These are phyloP conservation scores for Pontederia paniculata DNA, from an alignment of 176 grass and related monocot genomes.

Conservation along the genomic window DNA sequence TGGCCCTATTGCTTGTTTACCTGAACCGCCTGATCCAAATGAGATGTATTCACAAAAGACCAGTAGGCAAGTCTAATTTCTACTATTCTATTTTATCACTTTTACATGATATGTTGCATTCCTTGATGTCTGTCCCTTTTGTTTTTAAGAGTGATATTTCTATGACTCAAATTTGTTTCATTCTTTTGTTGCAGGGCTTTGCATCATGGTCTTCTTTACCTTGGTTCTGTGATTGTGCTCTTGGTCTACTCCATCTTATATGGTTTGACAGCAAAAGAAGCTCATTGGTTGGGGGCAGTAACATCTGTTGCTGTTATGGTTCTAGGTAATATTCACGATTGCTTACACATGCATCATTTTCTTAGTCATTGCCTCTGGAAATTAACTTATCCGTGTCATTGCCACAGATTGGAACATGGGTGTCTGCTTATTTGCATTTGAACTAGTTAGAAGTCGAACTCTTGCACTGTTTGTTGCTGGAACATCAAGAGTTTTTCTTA, in stretches of 20 bases:
- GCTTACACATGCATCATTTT: conserved; percentile 23
- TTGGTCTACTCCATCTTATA: conserved; percentile 82
- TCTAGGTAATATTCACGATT: conserved; percentile 48
- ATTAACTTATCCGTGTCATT: conserved; percentile 19
- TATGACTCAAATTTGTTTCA: conserved; percentile 10
- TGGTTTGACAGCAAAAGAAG: conserved; percentile 87
- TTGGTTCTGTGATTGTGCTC: conserved; percentile 68
- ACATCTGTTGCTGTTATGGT: conserved; percentile 86
- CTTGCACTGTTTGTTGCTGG: conserved; percentile 74
- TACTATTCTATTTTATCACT: conserved; percentile 2
- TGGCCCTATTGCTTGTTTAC: conserved; percentile 70
- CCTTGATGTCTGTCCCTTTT: background rate
- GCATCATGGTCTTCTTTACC: conserved; percentile 78
- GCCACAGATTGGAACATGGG: conserved; percentile 95
- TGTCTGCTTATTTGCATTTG: conserved; percentile 81
- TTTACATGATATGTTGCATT: conserved; percentile 1
- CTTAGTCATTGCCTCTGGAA: conserved; percentile 17
- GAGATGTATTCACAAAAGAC: conserved; percentile 93
- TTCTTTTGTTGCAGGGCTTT: conserved; percentile 48
- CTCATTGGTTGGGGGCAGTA: conserved; percentile 73
- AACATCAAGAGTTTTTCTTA: conserved; percentile 90
- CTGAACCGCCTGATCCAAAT: conserved; percentile 89
- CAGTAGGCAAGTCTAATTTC: conserved; percentile 47
- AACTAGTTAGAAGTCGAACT: conserved; percentile 84
- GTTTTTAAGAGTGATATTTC: no score